phyloP scores from a whole-genome alignment of 805 yeast genomes.

The Schwanniomyces yamadae region DNA sequence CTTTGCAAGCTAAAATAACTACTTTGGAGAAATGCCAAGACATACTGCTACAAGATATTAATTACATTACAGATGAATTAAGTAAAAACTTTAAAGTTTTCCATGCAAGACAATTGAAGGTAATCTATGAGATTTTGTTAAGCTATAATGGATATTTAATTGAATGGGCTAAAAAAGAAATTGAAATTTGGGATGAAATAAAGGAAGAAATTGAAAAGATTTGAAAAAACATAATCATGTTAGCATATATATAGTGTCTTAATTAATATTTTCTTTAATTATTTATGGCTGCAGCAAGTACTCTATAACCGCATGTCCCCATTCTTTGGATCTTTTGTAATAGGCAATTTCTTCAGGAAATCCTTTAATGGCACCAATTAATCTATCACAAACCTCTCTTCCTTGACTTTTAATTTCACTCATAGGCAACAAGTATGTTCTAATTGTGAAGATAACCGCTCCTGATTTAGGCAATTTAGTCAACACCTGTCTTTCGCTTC shows the following conservation, averaged over 20 bases:
- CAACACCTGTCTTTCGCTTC: slow-evolving; percentile 43
- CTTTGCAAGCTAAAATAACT: slow-evolving; percentile 49
- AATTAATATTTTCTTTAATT: background rate
- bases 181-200: slow-evolving; percentile 69
- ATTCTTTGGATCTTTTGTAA: slow-evolving; percentile 62
- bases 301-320: slow-evolving; percentile 66
- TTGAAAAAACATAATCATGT: slow-evolving; percentile 12
- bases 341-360: slow-evolving; percentile 57
- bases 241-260: background rate
- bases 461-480: slow-evolving; percentile 38
- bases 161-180: slow-evolving; percentile 66
- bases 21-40: slow-evolving; percentile 52
- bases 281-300: slow-evolving; percentile 14
- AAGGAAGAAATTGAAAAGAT: slow-evolving; percentile 35
- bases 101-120: slow-evolving; percentile 48
- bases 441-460: slow-evolving; percentile 41
- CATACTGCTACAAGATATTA: slow-evolving; percentile 40
- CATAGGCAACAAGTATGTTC: slow-evolving; percentile 41
- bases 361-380: slow-evolving; percentile 63
- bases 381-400: slow-evolving; percentile 43
- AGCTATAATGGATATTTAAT: slow-evolving; percentile 56
- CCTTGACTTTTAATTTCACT: slow-evolving; percentile 30
- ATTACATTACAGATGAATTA: slow-evolving; percentile 41
- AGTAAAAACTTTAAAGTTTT: slow-evolving; percentile 50
- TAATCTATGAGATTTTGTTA: slow-evolving; percentile 49